phyloP scores from a whole-genome alignment of 2,329 filamentous ascomycete species.

The Ceratocystis colombiana region DNA sequence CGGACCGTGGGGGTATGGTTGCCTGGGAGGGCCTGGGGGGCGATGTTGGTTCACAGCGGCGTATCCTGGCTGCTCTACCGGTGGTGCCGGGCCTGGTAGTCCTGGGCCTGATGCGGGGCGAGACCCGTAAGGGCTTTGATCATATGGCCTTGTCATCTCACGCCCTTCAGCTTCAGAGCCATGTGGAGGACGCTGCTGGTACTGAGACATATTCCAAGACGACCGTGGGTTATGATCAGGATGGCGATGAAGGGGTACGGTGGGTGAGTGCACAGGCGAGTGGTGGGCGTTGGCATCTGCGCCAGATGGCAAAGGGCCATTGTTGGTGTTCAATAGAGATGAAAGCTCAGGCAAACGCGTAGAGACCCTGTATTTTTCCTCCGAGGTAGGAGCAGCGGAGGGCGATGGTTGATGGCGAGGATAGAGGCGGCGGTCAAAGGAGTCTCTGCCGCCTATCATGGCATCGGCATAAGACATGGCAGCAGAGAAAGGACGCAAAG shows the following conservation, averaged over 20 bases:
- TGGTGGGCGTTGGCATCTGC: background rate
- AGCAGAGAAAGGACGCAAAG: background rate
- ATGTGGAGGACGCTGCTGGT: background rate
- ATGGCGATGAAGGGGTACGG: background rate
- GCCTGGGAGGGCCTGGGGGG: background rate
- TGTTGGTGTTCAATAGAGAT: constrained; percentile 1
- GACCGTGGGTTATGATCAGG: background rate
- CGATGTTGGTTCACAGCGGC: background rate
- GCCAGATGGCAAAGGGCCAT: background rate
- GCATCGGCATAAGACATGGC: constrained; percentile 7
- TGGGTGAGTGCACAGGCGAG: constrained; percentile 6
- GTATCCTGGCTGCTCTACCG: background rate
- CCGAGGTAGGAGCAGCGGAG: background rate
- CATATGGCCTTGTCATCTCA: background rate
- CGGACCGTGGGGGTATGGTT: background rate
- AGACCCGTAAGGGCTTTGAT: background rate
- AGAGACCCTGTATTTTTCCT: background rate
- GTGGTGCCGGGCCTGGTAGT: background rate
- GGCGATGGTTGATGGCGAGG: background rate
- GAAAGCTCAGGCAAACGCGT: constrained; percentile 12
- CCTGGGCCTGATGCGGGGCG: background rate
- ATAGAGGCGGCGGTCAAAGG: background rate
- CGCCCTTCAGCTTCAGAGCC: background rate
- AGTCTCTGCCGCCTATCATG: constrained; percentile 1
- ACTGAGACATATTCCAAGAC: background rate